Conservation (phyloP, 257 asterid species). For the Asclepias syriaca region DNA sequence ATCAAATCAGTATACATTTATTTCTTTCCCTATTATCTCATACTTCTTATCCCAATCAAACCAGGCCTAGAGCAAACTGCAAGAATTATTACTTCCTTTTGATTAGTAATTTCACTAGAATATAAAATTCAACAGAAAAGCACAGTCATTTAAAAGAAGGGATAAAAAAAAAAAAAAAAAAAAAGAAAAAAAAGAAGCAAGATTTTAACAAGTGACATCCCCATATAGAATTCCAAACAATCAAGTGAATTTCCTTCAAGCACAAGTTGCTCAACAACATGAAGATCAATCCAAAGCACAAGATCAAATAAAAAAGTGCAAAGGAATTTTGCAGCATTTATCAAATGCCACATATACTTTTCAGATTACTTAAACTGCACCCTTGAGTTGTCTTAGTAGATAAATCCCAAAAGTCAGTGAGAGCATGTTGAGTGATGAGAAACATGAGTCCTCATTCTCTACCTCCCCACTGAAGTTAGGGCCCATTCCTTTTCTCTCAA, state of each 20-base stretch:
- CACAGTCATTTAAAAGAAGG: neutral
- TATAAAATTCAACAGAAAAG: neutral
- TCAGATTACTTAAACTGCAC: neutral
- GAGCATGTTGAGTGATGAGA: neutral
- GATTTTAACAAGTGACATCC: neutral
- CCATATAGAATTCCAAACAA: neutral
- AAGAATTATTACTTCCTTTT: neutral
- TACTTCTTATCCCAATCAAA: neutral
- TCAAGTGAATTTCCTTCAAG: neutral
- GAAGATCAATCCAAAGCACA: slow-evolving; percentile 1
- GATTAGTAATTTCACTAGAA: neutral
- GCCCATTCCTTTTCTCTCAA: neutral
- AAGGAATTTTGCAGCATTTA: neutral
- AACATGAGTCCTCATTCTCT: neutral
- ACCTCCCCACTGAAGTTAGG: neutral
- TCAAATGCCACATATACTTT: neutral
- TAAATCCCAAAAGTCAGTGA: neutral
- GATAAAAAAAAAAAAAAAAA: neutral
- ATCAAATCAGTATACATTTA: neutral
- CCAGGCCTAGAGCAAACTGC: neutral
- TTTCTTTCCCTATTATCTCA: neutral
- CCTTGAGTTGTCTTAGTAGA: neutral
- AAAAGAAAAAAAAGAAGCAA: neutral
- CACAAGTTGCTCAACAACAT: neutral
- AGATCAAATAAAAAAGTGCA: neutral